Conservation (phyloP, 2,329 filamentous ascomycete genomes). For the Arachnopeziza araneosa region DNA sequence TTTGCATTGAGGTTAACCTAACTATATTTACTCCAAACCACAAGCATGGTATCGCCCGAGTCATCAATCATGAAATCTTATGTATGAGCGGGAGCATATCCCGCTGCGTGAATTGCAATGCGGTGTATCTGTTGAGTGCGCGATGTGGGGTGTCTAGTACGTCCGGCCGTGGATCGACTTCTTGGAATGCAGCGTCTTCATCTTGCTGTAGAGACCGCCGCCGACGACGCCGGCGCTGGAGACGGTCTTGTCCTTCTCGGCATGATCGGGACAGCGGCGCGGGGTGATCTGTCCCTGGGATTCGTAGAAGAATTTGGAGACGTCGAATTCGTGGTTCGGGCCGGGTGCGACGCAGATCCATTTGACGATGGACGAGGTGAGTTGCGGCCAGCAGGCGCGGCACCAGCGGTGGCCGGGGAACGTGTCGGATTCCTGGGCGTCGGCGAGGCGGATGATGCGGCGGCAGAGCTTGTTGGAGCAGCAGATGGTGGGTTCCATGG, state of each 20-base stretch:
- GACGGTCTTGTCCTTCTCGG: conserved; percentile 2
- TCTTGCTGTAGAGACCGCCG: conserved; percentile 1
- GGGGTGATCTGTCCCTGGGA: conserved; percentile 29
- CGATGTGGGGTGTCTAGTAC: too few species aligned
- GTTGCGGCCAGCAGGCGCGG: conserved; percentile 30
- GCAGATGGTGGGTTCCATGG: conserved; percentile 28
- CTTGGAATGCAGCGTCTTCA: not conserved
- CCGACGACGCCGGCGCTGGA: not conserved
- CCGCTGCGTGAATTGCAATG: too few species aligned
- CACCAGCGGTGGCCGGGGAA: conserved; percentile 31
- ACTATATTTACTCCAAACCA: too few species aligned
- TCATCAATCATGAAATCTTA: too few species aligned
- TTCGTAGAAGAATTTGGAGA: conserved; percentile 34
- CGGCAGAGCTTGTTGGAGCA: conserved; percentile 38
- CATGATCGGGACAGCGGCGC: conserved; percentile 19
- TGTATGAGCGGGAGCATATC: too few species aligned
- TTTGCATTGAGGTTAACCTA: too few species aligned
- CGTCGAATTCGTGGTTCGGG: conserved; percentile 29
- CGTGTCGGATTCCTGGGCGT: conserved; percentile 18
- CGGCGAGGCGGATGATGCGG: conserved; percentile 27
- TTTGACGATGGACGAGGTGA: conserved; percentile 21
- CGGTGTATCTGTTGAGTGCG: too few species aligned
- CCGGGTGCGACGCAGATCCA: conserved; percentile 23
- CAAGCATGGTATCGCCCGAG: too few species aligned
- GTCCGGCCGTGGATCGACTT: conserved; percentile 1